A percentile compares a stretch with the other conserved stretches of the same genome.
These are phyloP conservation scores for Carex arenaria DNA, from an alignment of 202 grass and related monocot genomes.

Conservation along the genomic window DNA sequence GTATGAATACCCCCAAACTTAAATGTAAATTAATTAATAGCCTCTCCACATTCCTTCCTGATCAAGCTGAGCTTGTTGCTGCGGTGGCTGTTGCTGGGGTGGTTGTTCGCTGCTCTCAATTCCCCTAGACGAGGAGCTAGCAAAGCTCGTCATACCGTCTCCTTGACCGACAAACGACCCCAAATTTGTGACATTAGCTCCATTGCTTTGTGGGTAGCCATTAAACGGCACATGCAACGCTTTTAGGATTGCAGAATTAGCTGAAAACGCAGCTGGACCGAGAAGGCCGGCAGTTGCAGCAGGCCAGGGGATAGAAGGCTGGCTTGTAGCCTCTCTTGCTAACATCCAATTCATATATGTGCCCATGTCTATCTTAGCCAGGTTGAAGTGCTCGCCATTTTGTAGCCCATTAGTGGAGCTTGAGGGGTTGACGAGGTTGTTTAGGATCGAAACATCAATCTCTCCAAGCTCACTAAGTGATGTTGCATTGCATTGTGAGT, in stretches of 20 bases:
- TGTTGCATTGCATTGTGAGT: conserved; percentile 33
- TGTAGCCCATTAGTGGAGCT: conserved; percentile 17
- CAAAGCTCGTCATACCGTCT: conserved; percentile 28
- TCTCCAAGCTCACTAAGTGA: conserved; percentile 41
- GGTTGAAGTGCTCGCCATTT: background rate
- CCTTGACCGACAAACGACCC: conserved; percentile 18
- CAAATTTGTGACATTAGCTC: conserved; percentile 17
- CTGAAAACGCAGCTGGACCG: background rate
- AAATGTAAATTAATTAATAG: conserved; percentile 17
- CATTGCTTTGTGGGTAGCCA: conserved; percentile 8
- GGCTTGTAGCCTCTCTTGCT: conserved; percentile 30
- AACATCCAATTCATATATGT: conserved; percentile 35
- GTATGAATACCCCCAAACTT: background rate
- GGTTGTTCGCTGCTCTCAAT: conserved; percentile 17
- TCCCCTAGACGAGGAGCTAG: conserved; percentile 28
- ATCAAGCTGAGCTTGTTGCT: conserved; percentile 14
- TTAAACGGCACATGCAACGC: conserved; percentile 18
- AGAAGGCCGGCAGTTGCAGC: conserved; percentile 10
- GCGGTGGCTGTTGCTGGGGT: conserved; percentile 24
- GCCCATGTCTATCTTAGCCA: conserved; percentile 6
- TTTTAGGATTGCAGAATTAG: conserved; percentile 28
- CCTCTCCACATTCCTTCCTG: conserved; percentile 34
- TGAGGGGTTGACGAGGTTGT: conserved; percentile 31
- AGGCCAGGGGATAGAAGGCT: conserved; percentile 22
- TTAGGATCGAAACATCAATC: conserved; percentile 35